Evolutionary conservation across 768 basidiomycete species (phyloP).

Genomic region (Xanthoconium stramineum): DNA sequence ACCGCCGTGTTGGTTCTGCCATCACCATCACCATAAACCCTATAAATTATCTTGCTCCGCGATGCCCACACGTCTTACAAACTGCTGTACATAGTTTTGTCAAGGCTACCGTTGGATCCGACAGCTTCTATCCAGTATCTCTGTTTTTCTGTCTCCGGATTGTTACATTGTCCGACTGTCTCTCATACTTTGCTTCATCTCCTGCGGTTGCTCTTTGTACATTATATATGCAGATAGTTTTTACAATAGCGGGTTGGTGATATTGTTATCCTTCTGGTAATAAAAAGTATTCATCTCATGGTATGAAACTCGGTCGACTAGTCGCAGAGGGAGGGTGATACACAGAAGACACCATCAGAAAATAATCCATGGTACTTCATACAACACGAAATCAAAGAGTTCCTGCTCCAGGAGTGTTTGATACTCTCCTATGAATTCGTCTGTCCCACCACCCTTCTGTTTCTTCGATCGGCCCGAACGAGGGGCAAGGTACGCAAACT

Average conservation of each 20-base stretch:
- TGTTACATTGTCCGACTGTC: conserved; percentile 15
- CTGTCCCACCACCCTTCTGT: conserved; percentile 36
- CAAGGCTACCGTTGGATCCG: conserved; percentile 10
- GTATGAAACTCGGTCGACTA: neutral
- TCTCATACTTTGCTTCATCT: conserved; percentile 24
- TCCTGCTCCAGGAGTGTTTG: conserved; percentile 93
- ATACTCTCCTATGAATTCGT: conserved; percentile 88
- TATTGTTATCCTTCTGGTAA: conserved; percentile 64
- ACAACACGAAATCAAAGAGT: conserved; percentile 91
- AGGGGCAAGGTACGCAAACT: conserved; percentile 81
- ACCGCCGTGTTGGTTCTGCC: conserved; percentile 13
- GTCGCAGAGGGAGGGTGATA: neutral
- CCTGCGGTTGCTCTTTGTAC: conserved; percentile 29
- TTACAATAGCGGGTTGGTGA: conserved; percentile 53
- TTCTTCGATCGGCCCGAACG: conserved; percentile 51
- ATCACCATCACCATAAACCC: conserved; percentile 9
- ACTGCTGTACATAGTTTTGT: conserved; percentile 7
- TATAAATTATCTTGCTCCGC: conserved; percentile 11
- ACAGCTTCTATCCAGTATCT: conserved; percentile 14
- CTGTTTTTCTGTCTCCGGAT: conserved; percentile 15
- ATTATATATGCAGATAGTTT: conserved; percentile 45
- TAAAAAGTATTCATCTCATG: conserved; percentile 39
- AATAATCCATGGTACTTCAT: conserved; percentile 89
- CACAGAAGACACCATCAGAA: conserved; percentile 36
- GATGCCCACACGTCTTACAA: conserved; percentile 15